Evolutionary conservation across 2,329 filamentous ascomycete genomes (phyloP).

Genomic region (Botryosphaeria dothidea): DNA sequence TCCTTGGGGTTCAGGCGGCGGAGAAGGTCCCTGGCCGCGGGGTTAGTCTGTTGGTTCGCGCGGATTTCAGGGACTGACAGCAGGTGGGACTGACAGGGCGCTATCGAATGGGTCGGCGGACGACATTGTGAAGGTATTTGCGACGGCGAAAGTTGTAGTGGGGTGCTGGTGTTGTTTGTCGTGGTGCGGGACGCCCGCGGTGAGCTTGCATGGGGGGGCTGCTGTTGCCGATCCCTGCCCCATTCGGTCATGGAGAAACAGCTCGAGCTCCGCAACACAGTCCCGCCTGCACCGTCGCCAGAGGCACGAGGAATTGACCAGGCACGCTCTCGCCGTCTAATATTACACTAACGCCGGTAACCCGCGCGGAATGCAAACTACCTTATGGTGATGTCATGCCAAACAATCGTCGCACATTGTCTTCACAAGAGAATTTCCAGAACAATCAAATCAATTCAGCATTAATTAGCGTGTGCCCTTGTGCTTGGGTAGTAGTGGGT

Average conservation of each 20-base stretch:
- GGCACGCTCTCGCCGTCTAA: neutral
- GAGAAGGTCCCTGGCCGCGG: slow-evolving; percentile 78
- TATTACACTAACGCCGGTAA: neutral
- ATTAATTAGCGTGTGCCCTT: neutral
- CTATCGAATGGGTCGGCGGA: slow-evolving; percentile 71
- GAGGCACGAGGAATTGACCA: neutral
- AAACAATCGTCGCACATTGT: neutral
- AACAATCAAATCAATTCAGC: neutral
- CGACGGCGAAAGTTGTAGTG: neutral
- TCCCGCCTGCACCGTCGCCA: neutral
- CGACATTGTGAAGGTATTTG: slow-evolving; percentile 41
- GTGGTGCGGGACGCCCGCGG: slow-evolving; percentile 11
- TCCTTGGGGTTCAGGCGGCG: slow-evolving; percentile 94
- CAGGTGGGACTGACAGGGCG: slow-evolving; percentile 62
- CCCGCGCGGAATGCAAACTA: neutral
- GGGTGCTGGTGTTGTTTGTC: slow-evolving; percentile 12
- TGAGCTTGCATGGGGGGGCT: slow-evolving; percentile 18
- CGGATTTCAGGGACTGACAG: neutral
- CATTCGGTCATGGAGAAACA: neutral
- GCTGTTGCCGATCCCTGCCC: slow-evolving; percentile 10
- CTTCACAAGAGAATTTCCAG: no score
- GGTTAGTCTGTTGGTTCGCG: slow-evolving; percentile 19
- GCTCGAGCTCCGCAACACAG: slow-evolving; percentile 8
- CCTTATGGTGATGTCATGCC: neutral
- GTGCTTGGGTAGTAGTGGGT: neutral